Conservation (phyloP, 176 grass and related monocot species). For the Phyllostachys edulis region DNA sequence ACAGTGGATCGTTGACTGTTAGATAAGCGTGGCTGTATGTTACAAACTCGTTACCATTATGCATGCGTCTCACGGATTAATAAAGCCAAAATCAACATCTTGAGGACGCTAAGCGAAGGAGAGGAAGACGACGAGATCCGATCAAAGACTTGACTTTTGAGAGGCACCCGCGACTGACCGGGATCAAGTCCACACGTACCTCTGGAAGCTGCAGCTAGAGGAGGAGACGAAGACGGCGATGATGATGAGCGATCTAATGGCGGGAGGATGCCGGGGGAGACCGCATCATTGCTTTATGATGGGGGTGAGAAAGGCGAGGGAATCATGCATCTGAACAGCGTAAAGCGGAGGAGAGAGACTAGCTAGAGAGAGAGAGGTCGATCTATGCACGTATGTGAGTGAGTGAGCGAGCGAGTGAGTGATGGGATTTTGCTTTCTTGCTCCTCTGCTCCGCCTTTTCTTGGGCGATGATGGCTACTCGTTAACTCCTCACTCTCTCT, state of each 20-base stretch:
- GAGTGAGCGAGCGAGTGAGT: no score
- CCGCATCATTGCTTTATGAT: neutral
- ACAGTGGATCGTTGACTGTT: neutral
- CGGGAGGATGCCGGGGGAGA: neutral
- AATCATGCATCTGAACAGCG: neutral
- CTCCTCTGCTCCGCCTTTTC: neutral
- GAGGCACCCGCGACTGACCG: no score
- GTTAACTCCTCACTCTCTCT: neutral
- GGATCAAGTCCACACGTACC: slow-evolving; percentile 13
- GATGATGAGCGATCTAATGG: neutral
- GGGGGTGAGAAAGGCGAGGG: neutral
- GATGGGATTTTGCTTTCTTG: neutral
- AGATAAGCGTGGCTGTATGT: neutral
- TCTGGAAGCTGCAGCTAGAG: neutral
- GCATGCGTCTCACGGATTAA: neutral
- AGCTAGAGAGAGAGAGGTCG: neutral
- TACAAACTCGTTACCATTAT: neutral
- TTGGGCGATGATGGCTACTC: neutral
- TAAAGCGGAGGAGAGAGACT: neutral
- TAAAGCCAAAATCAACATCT: neutral
- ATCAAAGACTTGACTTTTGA: neutral
- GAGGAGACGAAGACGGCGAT: neutral
- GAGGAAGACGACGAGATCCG: neutral
- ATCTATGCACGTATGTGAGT: neutral
- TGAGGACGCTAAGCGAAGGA: no score